Conservation (phyloP, 495 filamentous ascomycete species). For the Penicillium odoratum region DNA sequence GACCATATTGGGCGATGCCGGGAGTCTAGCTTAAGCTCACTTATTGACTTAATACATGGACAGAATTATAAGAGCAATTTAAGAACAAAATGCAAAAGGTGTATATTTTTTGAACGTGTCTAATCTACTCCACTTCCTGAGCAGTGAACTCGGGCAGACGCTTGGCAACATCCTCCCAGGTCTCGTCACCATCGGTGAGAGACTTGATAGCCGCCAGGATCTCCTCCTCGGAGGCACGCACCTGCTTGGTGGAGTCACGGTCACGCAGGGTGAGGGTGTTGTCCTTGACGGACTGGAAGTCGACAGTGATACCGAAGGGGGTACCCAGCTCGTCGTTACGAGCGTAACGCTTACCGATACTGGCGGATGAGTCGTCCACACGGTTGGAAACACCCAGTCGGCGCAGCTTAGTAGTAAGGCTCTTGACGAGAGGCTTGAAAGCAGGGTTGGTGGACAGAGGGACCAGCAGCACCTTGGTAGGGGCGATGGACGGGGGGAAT, state of each 20-base stretch:
- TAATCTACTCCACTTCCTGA: slow-evolving; percentile 61
- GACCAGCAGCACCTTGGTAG: slow-evolving; percentile 69
- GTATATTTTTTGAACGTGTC: slow-evolving; percentile 22
- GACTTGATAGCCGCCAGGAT: slow-evolving; percentile 61
- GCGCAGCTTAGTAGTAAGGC: slow-evolving; percentile 54
- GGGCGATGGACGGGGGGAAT: slow-evolving; percentile 64
- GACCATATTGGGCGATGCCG: slow-evolving; percentile 19
- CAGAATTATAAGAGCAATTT: background rate
- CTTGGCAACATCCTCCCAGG: slow-evolving; percentile 61
- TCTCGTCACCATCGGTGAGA: slow-evolving; percentile 61
- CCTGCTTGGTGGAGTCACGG: slow-evolving; percentile 66
- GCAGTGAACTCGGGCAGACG: slow-evolving; percentile 66
- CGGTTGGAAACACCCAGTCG: slow-evolving; percentile 60
- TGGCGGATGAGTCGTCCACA: slow-evolving; percentile 65
- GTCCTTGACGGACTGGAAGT: slow-evolving; percentile 70
- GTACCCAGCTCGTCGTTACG: slow-evolving; percentile 69
- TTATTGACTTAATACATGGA: too few species aligned
- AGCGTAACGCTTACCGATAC: slow-evolving; percentile 68
- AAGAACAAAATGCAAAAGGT: slow-evolving; percentile 15
- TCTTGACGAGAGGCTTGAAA: slow-evolving; percentile 57
- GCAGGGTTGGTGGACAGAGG: slow-evolving; percentile 60
- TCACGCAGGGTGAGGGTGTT: slow-evolving; percentile 68
- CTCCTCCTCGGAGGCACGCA: slow-evolving; percentile 64
- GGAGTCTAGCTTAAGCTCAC: slow-evolving; percentile 1
- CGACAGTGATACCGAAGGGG: slow-evolving; percentile 65